Base-by-base conservation (phyloP, 2,329 filamentous ascomycete genomes). In the Dactylella cylindrospora region DNA sequence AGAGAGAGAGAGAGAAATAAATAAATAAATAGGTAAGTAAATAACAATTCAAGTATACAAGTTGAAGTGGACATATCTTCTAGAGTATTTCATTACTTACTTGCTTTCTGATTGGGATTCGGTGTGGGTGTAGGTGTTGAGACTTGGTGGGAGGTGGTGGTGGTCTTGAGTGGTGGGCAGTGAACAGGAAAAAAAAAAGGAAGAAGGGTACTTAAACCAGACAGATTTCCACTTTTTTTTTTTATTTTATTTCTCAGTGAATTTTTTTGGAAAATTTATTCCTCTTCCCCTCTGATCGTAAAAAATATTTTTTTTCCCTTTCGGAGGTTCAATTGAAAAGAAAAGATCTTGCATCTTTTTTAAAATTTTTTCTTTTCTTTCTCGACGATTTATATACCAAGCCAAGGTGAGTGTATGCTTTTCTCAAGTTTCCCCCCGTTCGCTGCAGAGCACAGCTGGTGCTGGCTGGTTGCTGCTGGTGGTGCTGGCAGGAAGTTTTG, bases 181-280 rank as follows among this genome's bases (percentile, higher is more conserved):
- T n/a, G n/a, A n/a, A n/a, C n/a, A n/a, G n/a, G n/a, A n/a, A n/a
- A n/a, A n/a, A n/a, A n/a, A n/a, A n/a, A n/a, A n/a, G n/a, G n/a
- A n/a, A 19, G 33, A 13, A 50, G 39, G 53, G 55, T 61, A 61
- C 55, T 61, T 61, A 61, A 61, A 53, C 55, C 55, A 43, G 55
- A 49, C 45, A 49, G 44, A 61, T 61, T 61, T 49, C 55, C 52
- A 47, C 33, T 9, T 9, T 38, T 38, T 38, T 38, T 38, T 61
- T 49, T 53, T 44, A n/a, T 7, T 26, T 19, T 8, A 29, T 23
- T 22, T 40, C 26, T 28, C 17, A 36, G 12, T 46, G 13, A n/a
- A 3, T 13, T 22, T 22, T 19, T 17, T 45, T 26, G 23, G 19
- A 6, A 15, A 32, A 9, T 44, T 15, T 17, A n/a, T 53, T 29